Evolutionary conservation across 164 flowering plant genomes (phyloP).

Genomic region (Aristolochia californica): DNA sequence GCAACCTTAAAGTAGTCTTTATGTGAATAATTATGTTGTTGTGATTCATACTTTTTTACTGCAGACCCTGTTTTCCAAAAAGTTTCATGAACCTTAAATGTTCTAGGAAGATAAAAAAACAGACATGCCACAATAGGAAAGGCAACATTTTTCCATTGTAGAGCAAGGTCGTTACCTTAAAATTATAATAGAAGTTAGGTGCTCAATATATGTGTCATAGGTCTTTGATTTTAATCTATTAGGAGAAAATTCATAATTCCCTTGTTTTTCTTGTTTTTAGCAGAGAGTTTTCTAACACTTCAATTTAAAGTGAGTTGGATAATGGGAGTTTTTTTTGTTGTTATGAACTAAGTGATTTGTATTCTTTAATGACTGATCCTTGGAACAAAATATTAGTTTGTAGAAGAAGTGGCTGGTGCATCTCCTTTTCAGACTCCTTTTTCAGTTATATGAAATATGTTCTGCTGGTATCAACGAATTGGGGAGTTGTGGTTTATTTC

Average conservation of each 20-base stretch:
- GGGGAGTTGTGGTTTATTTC: not conserved
- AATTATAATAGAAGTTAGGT: no score
- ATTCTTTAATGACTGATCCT: not conserved
- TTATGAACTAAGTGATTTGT: not conserved
- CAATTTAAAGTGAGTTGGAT: no score
- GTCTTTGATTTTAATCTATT: no score
- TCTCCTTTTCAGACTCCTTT: not conserved
- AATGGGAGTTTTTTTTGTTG: no score
- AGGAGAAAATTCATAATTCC: no score
- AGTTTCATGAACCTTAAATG: not conserved
- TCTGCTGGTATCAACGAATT: not conserved
- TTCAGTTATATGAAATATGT: not conserved
- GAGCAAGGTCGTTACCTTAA: no score
- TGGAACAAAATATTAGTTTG: not conserved
- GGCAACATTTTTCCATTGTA: no score
- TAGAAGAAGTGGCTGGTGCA: not conserved
- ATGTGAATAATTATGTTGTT: not conserved
- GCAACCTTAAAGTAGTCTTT: not conserved
- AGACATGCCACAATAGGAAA: no score
- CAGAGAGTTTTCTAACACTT: no score
- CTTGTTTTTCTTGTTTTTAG: no score
- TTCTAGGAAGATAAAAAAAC: not conserved
- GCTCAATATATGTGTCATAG: no score
- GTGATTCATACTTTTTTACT: not conserved
- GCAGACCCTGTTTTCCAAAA: not conserved